Evolutionary conservation across 352 stramenopile species (phyloP).

Genomic region (Pythium sp.): DNA sequence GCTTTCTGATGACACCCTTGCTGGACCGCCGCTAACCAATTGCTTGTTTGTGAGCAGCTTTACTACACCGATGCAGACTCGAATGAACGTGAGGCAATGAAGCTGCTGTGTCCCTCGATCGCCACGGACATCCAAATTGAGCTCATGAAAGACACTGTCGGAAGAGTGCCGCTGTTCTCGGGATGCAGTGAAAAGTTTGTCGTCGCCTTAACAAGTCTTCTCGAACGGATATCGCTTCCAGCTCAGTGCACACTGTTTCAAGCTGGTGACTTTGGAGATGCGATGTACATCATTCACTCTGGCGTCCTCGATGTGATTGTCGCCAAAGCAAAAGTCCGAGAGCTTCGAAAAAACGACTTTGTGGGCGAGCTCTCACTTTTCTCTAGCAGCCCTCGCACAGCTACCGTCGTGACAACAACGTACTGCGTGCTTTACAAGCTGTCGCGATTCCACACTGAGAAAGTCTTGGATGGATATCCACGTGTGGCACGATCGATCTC

Average conservation of each 20-base stretch:
- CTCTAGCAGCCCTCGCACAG: slow-evolving; percentile 45
- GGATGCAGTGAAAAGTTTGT: slow-evolving; percentile 58
- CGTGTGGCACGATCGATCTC: slow-evolving; percentile 32
- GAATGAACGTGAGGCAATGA: slow-evolving; percentile 68
- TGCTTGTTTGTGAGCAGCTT: slow-evolving; percentile 26
- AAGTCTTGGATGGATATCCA: slow-evolving; percentile 54
- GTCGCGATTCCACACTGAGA: slow-evolving; percentile 56
- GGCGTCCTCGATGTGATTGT: slow-evolving; percentile 64
- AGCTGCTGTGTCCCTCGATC: slow-evolving; percentile 68
- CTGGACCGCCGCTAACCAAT: not conserved
- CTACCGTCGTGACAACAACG: slow-evolving; percentile 54
- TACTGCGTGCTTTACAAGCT: slow-evolving; percentile 74
- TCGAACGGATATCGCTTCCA: slow-evolving; percentile 58
- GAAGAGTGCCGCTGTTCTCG: slow-evolving; percentile 53
- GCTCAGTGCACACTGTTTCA: slow-evolving; percentile 58
- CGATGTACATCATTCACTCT: slow-evolving; percentile 78
- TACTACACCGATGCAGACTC: slow-evolving; percentile 71
- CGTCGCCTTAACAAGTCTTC: slow-evolving; percentile 56
- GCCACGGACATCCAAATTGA: slow-evolving; percentile 75
- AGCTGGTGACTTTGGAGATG: slow-evolving; percentile 51
- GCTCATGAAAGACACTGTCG: slow-evolving; percentile 48
- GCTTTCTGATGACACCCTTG: not conserved
- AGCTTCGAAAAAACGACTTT: slow-evolving; percentile 68
- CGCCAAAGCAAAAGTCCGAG: slow-evolving; percentile 52
- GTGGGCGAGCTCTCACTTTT: slow-evolving; percentile 78